Evolutionary conservation across 2,329 filamentous ascomycete genomes (phyloP).

Genomic region (Fusarium avenaceum): DNA sequence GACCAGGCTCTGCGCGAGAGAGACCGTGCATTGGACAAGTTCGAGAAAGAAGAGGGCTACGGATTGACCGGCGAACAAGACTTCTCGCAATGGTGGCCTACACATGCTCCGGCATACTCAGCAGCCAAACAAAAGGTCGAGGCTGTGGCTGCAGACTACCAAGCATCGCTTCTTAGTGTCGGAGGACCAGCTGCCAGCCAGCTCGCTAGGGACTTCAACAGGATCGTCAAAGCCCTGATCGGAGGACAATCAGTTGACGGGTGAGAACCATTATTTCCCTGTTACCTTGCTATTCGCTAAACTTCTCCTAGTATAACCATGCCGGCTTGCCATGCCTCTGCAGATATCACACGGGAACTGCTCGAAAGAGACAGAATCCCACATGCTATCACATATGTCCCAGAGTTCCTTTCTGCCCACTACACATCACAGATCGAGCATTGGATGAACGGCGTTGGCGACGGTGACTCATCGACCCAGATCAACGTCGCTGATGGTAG

Average conservation of each 20-base stretch:
- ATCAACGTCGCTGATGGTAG: constrained; percentile 33
- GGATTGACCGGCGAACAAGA: constrained; percentile 28
- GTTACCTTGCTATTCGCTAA: not conserved
- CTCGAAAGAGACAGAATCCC: constrained; percentile 30
- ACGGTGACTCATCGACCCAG: constrained; percentile 25
- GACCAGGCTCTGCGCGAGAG: constrained; percentile 30
- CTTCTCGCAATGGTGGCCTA: constrained; percentile 37
- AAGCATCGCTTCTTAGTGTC: constrained; percentile 6
- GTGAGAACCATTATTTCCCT: not conserved
- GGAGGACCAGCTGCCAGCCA: constrained; percentile 24
- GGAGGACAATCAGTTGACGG: constrained; percentile 24
- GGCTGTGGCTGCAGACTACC: constrained; percentile 22
- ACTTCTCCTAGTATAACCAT: constrained; percentile 28
- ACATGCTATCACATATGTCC: constrained; percentile 36
- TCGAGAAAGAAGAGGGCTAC: constrained; percentile 30
- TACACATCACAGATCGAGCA: constrained; percentile 34
- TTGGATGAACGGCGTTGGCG: constrained; percentile 39
- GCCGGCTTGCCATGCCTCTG: constrained; percentile 39
- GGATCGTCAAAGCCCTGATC: constrained; percentile 28
- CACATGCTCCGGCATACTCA: constrained; percentile 26
- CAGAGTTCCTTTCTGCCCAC: constrained; percentile 27
- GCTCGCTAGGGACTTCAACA: constrained; percentile 21
- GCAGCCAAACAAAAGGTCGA: constrained; percentile 31
- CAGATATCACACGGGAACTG: constrained; percentile 28
- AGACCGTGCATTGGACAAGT: constrained; percentile 20